phyloP scores from a whole-genome alignment of 441 rosid species.

The Bruguiera hainesii region DNA sequence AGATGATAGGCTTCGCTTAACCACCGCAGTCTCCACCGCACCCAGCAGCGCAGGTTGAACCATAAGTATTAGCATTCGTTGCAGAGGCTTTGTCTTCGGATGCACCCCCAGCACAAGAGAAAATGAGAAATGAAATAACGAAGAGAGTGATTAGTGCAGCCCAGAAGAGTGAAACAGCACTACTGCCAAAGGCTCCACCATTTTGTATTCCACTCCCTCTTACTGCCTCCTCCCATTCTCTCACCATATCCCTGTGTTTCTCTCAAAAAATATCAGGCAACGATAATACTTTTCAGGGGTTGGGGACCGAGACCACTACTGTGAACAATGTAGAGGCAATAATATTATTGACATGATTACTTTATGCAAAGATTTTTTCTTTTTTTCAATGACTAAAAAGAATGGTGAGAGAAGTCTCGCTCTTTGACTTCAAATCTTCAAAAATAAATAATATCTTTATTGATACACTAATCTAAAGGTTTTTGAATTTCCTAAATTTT shows the following conservation, averaged over 20 bases:
- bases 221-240: slow-evolving; percentile 23
- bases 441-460: too few species aligned
- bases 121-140: slow-evolving; percentile 27
- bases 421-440: too few species aligned
- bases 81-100: slow-evolving; percentile 45
- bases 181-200: neutral
- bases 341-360: too few species aligned
- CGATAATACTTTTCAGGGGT: too few species aligned
- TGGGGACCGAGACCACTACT: too few species aligned
- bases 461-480: too few species aligned
- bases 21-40: slow-evolving; percentile 59
- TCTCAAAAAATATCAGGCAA: neutral
- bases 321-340: too few species aligned
- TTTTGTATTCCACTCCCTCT: neutral
- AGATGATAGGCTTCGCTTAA: slow-evolving; percentile 7
- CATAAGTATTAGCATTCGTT: slow-evolving; percentile 17
- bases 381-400: too few species aligned
- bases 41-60: slow-evolving; percentile 35
- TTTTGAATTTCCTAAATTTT: too few species aligned
- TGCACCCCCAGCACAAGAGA: slow-evolving; percentile 53
- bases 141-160: slow-evolving; percentile 35
- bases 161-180: slow-evolving; percentile 28
- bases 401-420: too few species aligned
- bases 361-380: too few species aligned
- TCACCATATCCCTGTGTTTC: slow-evolving; percentile 22